These are phyloP conservation scores for Aspergillus sp. DNA, from an alignment of 2,329 filamentous ascomycete genomes.

Conservation along the genomic window DNA sequence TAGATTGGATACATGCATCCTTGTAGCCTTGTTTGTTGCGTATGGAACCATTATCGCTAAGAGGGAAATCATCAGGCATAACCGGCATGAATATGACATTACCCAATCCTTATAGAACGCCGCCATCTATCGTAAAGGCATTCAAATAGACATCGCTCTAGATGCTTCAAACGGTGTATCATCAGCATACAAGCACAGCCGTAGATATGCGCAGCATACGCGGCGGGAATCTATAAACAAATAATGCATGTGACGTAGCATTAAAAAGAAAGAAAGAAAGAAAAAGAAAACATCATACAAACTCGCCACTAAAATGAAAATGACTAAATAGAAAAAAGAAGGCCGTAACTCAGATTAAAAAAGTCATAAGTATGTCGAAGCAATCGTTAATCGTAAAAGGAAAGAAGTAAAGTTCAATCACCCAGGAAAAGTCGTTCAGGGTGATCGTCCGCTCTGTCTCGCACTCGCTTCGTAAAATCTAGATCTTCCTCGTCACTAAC, in stretches of 20 bases:
- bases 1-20: not conserved
- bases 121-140: conserved; percentile 6
- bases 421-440: conserved; percentile 15
- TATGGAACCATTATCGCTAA: not conserved
- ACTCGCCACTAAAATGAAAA: not conserved
- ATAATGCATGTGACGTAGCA: not conserved
- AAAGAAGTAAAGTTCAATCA: not conserved
- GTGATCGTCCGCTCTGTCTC: conserved; percentile 28
- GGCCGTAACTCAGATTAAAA: not conserved
- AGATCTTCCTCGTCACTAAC: conserved; percentile 64
- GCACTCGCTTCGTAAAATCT: conserved; percentile 38
- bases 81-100: not conserved
- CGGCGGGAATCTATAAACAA: not conserved
- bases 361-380: not conserved
- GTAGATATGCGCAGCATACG: not conserved
- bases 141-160: not conserved
- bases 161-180: conserved; percentile 1
- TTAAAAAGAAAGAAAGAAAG: not conserved
- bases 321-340: not conserved
- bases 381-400: conserved; percentile 9
- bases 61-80: not conserved
- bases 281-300: not conserved
- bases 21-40: not conserved
- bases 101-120: not conserved
- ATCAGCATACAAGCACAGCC: not conserved